Conservation (phyloP, 768 basidiomycete species). For the Mycena rosella region DNA sequence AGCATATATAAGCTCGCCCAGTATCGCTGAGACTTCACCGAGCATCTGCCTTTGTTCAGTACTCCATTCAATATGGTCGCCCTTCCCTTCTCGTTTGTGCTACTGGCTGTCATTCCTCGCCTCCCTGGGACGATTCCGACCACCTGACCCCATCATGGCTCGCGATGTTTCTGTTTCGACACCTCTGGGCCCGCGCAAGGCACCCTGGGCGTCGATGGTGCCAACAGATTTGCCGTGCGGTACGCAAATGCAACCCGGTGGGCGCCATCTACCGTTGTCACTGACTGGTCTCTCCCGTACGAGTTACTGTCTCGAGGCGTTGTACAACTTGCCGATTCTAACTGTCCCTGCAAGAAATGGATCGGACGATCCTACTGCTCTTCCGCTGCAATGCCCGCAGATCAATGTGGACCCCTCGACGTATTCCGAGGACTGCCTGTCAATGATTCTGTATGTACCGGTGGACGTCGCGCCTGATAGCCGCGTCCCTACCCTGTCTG, state of each 20-base stretch:
- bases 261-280: conserved; percentile 64
- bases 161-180: conserved; percentile 49
- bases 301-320: conserved; percentile 34
- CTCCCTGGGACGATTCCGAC: conserved; percentile 9
- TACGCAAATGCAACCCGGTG: conserved; percentile 77
- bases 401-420: conserved; percentile 58
- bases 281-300: conserved; percentile 74
- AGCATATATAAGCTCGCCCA: conserved; percentile 20
- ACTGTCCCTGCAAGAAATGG: conserved; percentile 56
- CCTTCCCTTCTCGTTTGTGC: background rate
- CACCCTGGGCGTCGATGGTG: conserved; percentile 58
- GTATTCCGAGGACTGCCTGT: conserved; percentile 85
- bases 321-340: conserved; percentile 34
- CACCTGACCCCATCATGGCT: background rate
- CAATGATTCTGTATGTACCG: conserved; percentile 81
- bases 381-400: conserved; percentile 84
- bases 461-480: conserved; percentile 47
- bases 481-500: conserved; percentile 69
- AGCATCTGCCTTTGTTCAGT: background rate
- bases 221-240: conserved; percentile 70
- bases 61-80: conserved; percentile 14
- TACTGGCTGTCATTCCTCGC: conserved; percentile 9
- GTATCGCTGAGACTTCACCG: background rate
- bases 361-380: conserved; percentile 59
- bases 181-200: conserved; percentile 72